Base-by-base conservation (phyloP, 1,284 basidiomycete genomes). In the Sanghuangporus weigelae region DNA sequence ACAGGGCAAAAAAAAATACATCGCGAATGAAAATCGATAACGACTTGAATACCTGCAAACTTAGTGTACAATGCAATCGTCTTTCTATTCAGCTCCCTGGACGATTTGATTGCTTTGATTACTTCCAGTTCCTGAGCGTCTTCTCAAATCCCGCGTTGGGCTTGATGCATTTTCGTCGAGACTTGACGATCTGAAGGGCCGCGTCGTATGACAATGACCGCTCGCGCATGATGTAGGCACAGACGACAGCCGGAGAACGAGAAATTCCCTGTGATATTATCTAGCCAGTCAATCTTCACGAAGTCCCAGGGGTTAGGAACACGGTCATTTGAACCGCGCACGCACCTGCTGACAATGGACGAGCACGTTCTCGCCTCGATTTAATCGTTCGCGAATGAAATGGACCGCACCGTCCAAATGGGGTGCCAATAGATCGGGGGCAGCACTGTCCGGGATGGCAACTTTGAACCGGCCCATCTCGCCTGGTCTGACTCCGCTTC, bases 281-380 rank as follows among this genome's bases (percentile, higher is more conserved):
- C 12, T 21, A 51, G 2, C 7, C 40, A 42, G n/a, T 42, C 19
- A 36, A 62, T 11, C 8, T 23, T 23, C 26, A 31, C 26, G 26
- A n/a, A 42, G 40, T 11, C n/a, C 40, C 40, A 42, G 40, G 46
- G 44, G 23, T 31, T 58, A 26, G 36, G 23, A 38, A 26, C 39
- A 58, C n/a, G 49, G 49, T 14, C 12, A 44, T 35, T 56, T 42
- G 62, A 26, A 51, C 36, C 48, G 19, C 23, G 40, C n/a, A 72
- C 77, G 66, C 63, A 86, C 84, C 82, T 87, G 85, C 67, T 87
- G 85, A 67, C 85, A 87, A 68, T 87, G 86, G 1, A 87, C 85
- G 64, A 87, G 79, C 10, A 87, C 83, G 66, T 81, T 86, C 49
- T 77, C 70, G 7, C 85, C 85, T 21, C 74, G 70, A 2, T 70